phyloP scores from a whole-genome alignment of 2,329 filamentous ascomycete species.

The Magnaporthales sp. region DNA sequence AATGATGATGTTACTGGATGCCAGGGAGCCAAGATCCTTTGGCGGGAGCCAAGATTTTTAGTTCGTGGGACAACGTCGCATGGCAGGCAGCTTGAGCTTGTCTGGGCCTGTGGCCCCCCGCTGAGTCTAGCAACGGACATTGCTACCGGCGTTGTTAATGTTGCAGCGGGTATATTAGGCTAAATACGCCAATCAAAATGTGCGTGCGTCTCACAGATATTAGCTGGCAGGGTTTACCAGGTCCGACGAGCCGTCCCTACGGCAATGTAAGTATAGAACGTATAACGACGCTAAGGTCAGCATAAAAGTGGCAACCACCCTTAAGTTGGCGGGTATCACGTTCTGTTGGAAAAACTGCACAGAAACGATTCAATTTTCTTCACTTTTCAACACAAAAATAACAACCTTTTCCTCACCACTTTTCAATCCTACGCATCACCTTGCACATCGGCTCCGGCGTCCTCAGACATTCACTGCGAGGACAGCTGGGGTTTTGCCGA shows the following conservation, averaged over 20 bases:
- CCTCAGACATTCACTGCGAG: too few relatives aligned
- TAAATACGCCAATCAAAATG: background rate
- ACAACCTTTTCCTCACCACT: too few relatives aligned
- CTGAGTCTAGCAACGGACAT: background rate
- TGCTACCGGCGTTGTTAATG: background rate
- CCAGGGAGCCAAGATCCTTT: background rate
- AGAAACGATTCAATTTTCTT: too few relatives aligned
- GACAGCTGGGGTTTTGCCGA: too few relatives aligned
- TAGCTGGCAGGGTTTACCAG: background rate
- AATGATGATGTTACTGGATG: background rate
- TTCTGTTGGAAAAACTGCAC: too few relatives aligned
- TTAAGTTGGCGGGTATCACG: too few relatives aligned
- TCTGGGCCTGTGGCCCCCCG: background rate
- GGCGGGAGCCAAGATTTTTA: background rate
- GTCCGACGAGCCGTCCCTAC: background rate
- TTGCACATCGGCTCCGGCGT: too few relatives aligned
- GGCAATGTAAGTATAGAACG: too few relatives aligned
- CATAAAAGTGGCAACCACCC: too few relatives aligned
- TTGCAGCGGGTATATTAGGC: background rate
- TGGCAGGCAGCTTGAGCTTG: background rate
- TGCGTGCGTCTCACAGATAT: background rate
- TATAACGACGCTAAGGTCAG: too few relatives aligned
- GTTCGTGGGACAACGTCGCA: background rate
- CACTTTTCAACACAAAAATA: too few relatives aligned
- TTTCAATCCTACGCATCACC: too few relatives aligned